These are phyloP conservation scores for Vitellaria paradoxa DNA, from an alignment of 179 eudicot genomes.

Conservation along the genomic window DNA sequence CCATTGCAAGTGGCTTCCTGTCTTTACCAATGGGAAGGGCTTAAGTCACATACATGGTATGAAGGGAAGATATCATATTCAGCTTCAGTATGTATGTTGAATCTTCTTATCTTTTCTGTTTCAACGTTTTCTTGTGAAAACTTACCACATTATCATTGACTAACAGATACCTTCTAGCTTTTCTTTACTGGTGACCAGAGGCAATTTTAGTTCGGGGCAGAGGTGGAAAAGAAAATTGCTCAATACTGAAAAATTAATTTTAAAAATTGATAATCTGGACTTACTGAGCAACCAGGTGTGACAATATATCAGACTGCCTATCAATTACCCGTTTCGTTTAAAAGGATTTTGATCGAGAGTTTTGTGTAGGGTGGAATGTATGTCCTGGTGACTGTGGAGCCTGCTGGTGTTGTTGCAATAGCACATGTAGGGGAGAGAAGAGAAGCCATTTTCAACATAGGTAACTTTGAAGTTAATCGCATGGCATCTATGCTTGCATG, in stretches of 20 bases:
- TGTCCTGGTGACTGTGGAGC: constrained; percentile 71
- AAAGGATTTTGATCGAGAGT: constrained; percentile 6
- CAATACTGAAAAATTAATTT: constrained; percentile 86
- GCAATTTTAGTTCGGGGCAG: constrained; percentile 40
- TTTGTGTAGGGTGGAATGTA: constrained; percentile 43
- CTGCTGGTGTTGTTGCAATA: constrained; percentile 86
- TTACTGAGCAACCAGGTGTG: constrained; percentile 48
- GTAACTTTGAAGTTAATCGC: constrained; percentile 28
- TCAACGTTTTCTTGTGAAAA: neutral
- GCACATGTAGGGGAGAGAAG: constrained; percentile 67
- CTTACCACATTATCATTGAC: constrained; percentile 11
- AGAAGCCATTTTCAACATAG: constrained; percentile 67
- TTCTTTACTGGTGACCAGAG: constrained; percentile 55
- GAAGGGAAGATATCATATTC: constrained; percentile 99
- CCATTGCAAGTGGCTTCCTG: constrained; percentile 67
- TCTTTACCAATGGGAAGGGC: constrained; percentile 58
- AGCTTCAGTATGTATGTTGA: constrained; percentile 70
- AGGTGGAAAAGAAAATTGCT: constrained; percentile 63
- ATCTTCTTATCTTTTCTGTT: neutral
- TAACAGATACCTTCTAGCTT: constrained; percentile 75
- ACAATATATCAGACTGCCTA: neutral
- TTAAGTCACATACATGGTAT: constrained; percentile 65
- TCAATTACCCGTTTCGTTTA: neutral
- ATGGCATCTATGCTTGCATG: too few species aligned
- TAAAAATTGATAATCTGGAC: constrained; percentile 50